These are phyloP conservation scores for Oemleria cerasiformis DNA, from an alignment of 306 rosid species.

Conservation along the genomic window DNA sequence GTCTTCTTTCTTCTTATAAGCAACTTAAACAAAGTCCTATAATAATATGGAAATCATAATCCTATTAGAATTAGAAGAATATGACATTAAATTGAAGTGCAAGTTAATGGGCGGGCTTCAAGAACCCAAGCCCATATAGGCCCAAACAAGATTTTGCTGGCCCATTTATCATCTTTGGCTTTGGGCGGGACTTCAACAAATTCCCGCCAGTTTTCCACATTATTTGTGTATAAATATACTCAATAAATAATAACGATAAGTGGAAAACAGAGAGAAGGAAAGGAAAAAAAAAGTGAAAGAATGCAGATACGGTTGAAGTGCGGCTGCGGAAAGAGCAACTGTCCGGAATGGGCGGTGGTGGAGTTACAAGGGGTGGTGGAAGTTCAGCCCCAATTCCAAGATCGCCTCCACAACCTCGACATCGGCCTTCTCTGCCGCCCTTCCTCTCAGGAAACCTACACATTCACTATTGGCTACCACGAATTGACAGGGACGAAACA, in stretches of 20 bases:
- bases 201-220: constrained; percentile 1
- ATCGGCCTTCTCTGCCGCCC: constrained; percentile 78
- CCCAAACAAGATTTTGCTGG: background rate
- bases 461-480: constrained; percentile 84
- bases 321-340: constrained; percentile 49
- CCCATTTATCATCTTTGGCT: background rate
- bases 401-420: constrained; percentile 55
- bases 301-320: constrained; percentile 75
- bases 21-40: too few relatives aligned
- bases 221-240: too few relatives aligned
- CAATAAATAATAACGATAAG: background rate
- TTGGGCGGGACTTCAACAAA: background rate
- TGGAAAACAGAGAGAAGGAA: background rate
- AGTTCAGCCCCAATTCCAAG: constrained; percentile 52
- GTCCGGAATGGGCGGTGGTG: constrained; percentile 76
- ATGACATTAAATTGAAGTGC: too few relatives aligned
- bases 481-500: constrained; percentile 79
- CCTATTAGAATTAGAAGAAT: too few relatives aligned
- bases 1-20: too few relatives aligned
- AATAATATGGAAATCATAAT: too few relatives aligned
- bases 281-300: background rate
- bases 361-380: constrained; percentile 78
- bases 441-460: constrained; percentile 69
- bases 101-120: background rate
- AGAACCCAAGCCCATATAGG: background rate